phyloP scores from a whole-genome alignment of 176 grass and related monocot genomes.

The Hsuehochloa calcarea region DNA sequence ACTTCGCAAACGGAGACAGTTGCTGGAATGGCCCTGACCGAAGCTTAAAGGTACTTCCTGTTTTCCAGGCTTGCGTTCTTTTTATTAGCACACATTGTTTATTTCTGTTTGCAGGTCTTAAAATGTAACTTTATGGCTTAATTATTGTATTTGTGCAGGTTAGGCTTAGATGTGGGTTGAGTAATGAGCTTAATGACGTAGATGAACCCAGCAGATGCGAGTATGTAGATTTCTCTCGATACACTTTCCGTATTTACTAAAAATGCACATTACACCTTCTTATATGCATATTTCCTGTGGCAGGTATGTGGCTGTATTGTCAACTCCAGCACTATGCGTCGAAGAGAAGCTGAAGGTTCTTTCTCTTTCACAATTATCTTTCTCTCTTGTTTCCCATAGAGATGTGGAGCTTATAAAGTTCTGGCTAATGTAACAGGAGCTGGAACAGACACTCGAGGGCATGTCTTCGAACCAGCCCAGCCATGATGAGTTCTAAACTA shows the following conservation, averaged over 20 bases:
- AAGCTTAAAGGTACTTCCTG: slow-evolving; percentile 71
- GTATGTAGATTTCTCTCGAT: slow-evolving; percentile 45
- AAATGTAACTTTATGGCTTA: slow-evolving; percentile 8
- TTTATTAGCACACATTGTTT: neutral
- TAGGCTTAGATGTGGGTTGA: slow-evolving; percentile 89
- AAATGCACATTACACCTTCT: neutral
- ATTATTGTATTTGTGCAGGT: slow-evolving; percentile 56
- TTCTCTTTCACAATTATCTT: neutral
- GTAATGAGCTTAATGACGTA: slow-evolving; percentile 69
- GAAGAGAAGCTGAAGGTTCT: slow-evolving; percentile 85
- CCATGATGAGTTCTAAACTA: slow-evolving; percentile 77
- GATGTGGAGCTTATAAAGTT: slow-evolving; percentile 32
- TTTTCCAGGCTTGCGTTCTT: neutral
- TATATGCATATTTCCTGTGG: slow-evolving; percentile 16
- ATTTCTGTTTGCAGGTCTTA: neutral
- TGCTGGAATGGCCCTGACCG: slow-evolving; percentile 98
- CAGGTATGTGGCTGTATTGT: slow-evolving; percentile 84
- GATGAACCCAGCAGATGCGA: slow-evolving; percentile 99
- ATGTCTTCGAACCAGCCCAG: slow-evolving; percentile 36
- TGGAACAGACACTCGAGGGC: slow-evolving; percentile 64
- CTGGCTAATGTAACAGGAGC: slow-evolving; percentile 55
- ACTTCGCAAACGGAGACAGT: slow-evolving; percentile 77
- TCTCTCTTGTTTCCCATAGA: neutral
- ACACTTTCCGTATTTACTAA: slow-evolving; percentile 5
- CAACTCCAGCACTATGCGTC: slow-evolving; percentile 65